Evolutionary conservation across 179 eudicot genomes (phyloP).

Genomic region (Spergularia azorica): DNA sequence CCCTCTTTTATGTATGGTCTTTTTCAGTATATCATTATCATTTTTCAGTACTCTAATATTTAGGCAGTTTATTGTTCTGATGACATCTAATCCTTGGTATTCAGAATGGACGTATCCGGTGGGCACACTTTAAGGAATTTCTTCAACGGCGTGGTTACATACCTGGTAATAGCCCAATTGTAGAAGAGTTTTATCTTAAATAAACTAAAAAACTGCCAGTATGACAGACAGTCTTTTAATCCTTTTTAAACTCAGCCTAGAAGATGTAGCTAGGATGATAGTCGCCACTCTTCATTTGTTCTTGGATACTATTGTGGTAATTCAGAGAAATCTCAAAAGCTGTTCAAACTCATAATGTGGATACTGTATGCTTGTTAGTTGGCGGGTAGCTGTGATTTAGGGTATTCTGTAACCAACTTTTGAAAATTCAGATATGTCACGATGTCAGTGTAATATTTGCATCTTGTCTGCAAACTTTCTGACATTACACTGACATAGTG

Average conservation of each 20-base stretch:
- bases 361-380: not conserved
- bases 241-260: not conserved
- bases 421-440: not conserved
- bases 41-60: not conserved
- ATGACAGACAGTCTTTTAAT: not conserved
- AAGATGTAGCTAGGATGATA: too few species aligned
- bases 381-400: not conserved
- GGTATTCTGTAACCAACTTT: too few species aligned
- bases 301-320: not conserved
- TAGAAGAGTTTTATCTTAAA: not conserved
- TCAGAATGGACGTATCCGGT: constrained; percentile 82
- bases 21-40: not conserved
- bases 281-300: not conserved
- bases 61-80: not conserved
- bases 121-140: constrained; percentile 71
- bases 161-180: constrained; percentile 28
- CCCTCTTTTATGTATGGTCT: not conserved
- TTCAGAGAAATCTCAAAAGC: not conserved
- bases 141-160: constrained; percentile 66
- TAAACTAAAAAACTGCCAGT: not conserved
- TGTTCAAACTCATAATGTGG: not conserved
- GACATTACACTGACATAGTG: too few species aligned
- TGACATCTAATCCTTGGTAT: constrained; percentile 28
- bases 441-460: too few species aligned
- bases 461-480: too few species aligned